Evolutionary conservation across 176 grass and related monocot genomes (phyloP).

Genomic region (Bolboschoenus planiculmis): DNA sequence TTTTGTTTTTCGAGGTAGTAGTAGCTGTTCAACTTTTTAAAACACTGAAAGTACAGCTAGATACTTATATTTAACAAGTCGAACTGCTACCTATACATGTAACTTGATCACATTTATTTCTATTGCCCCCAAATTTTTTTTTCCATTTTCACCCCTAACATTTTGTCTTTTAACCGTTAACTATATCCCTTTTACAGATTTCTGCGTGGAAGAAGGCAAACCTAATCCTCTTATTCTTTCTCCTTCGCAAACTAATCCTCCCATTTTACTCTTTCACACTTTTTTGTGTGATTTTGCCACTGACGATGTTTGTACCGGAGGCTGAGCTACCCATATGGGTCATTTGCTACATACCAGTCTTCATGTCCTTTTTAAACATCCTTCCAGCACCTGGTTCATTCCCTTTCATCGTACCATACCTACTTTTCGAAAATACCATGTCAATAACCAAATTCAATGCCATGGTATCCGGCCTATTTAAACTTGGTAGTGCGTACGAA

Average conservation of each 20-base stretch:
- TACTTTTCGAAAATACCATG: slow-evolving; percentile 86
- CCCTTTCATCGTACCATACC: slow-evolving; percentile 81
- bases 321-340: slow-evolving; percentile 70
- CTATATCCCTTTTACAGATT: slow-evolving; percentile 31
- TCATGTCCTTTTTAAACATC: slow-evolving; percentile 70
- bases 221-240: slow-evolving; percentile 76
- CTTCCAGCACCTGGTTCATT: slow-evolving; percentile 64
- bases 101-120: not conserved
- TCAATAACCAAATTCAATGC: slow-evolving; percentile 86
- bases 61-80: slow-evolving; percentile 21
- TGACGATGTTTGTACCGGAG: slow-evolving; percentile 80
- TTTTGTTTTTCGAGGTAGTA: too few species aligned
- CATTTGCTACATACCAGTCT: slow-evolving; percentile 68
- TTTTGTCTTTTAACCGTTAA: not conserved
- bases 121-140: not conserved
- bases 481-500: slow-evolving; percentile 70
- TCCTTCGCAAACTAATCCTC: slow-evolving; percentile 70
- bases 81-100: not conserved
- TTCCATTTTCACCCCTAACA: not conserved
- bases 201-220: slow-evolving; percentile 73
- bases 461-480: slow-evolving; percentile 69
- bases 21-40: not conserved
- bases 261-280: slow-evolving; percentile 88
- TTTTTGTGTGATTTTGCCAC: slow-evolving; percentile 72
- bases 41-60: not conserved